These are phyloP conservation scores for Pyronema domesticum DNA, from an alignment of 495 filamentous ascomycete species.

Conservation along the genomic window DNA sequence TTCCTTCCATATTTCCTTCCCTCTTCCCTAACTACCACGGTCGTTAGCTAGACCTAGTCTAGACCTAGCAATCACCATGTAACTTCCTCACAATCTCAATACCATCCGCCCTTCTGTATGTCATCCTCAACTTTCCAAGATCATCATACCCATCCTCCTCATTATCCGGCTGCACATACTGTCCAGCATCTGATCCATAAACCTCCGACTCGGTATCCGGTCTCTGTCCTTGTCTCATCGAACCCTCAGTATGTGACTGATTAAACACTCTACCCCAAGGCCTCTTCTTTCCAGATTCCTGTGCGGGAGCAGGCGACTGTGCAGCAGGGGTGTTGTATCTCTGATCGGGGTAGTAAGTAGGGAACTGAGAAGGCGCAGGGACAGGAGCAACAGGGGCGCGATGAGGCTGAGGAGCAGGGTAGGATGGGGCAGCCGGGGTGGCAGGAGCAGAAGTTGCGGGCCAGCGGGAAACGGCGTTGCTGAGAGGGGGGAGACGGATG, in stretches of 20 bases:
- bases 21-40: too few relatives aligned
- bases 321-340: not conserved
- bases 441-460: slow-evolving; percentile 18
- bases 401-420: not conserved
- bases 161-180: not conserved
- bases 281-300: slow-evolving; percentile 17
- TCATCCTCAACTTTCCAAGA: slow-evolving; percentile 20
- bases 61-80: slow-evolving; percentile 6
- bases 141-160: slow-evolving; percentile 22
- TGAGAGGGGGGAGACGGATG: slow-evolving; percentile 8
- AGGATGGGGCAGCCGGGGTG: slow-evolving; percentile 9
- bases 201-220: slow-evolving; percentile 19
- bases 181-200: slow-evolving; percentile 18
- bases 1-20: too few relatives aligned
- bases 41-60: too few relatives aligned
- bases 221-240: slow-evolving; percentile 18
- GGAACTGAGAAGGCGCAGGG: slow-evolving; percentile 6
- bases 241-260: slow-evolving; percentile 17
- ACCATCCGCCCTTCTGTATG: slow-evolving; percentile 22
- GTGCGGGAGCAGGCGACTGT: not conserved
- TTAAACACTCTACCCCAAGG: slow-evolving; percentile 24
- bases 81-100: slow-evolving; percentile 24
- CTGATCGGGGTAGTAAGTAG: slow-evolving; percentile 18
- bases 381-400: not conserved
- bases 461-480: slow-evolving; percentile 15